Conservation (phyloP, 2,329 filamentous ascomycete genomes). For the Diplocarpon rosae region DNA sequence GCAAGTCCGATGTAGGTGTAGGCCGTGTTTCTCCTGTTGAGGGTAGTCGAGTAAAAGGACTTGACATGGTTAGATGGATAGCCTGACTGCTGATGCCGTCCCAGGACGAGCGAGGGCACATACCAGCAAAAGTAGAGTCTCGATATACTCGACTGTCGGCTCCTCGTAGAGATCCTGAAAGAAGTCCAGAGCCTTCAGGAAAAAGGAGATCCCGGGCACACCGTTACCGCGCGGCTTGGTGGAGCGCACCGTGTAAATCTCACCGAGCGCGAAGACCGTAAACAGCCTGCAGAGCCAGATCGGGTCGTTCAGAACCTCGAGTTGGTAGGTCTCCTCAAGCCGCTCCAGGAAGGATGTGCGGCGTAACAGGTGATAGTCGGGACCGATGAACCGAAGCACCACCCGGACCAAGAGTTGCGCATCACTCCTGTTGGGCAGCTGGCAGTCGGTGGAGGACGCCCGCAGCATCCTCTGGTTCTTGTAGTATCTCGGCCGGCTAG, state of each 20-base stretch:
- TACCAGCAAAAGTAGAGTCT: slow-evolving; percentile 32
- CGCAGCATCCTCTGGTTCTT: slow-evolving; percentile 14
- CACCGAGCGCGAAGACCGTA: slow-evolving; percentile 34
- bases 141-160: slow-evolving; percentile 34
- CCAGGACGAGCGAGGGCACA: slow-evolving; percentile 2
- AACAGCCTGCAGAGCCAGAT: slow-evolving; percentile 35
- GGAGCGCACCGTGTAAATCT: slow-evolving; percentile 33
- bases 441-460: slow-evolving; percentile 24
- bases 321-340: slow-evolving; percentile 29
- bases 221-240: slow-evolving; percentile 14
- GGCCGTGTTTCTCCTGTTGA: slow-evolving; percentile 28
- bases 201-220: slow-evolving; percentile 35
- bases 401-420: slow-evolving; percentile 29
- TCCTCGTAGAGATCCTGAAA: slow-evolving; percentile 34
- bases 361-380: slow-evolving; percentile 29
- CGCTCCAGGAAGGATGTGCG: slow-evolving; percentile 30
- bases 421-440: slow-evolving; percentile 29
- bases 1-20: slow-evolving; percentile 28
- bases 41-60: slow-evolving; percentile 27
- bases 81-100: too few relatives aligned
- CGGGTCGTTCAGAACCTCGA: slow-evolving; percentile 24
- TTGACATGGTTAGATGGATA: slow-evolving; percentile 12
- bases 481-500: slow-evolving; percentile 12
- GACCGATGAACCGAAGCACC: slow-evolving; percentile 29
- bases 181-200: slow-evolving; percentile 31